Evolutionary conservation across 352 stramenopile species (phyloP).

Genomic region (Phytophthora kernoviae): DNA sequence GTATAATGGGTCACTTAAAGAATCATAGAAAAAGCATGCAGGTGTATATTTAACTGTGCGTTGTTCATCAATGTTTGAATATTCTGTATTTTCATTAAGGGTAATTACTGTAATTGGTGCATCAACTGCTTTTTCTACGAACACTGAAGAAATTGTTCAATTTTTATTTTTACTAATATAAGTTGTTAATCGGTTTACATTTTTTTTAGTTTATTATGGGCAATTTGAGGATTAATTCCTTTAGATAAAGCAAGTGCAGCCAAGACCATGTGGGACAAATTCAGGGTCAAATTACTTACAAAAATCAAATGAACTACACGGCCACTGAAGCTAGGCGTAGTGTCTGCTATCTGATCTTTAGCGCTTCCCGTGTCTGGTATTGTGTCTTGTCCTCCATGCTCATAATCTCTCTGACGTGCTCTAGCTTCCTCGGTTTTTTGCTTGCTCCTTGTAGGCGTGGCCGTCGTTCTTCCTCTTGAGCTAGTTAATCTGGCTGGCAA

Average conservation of each 20-base stretch:
- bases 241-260: not conserved
- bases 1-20: not conserved
- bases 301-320: not conserved
- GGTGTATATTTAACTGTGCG: too few species aligned
- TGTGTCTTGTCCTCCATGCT: not conserved
- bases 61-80: too few species aligned
- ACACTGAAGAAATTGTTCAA: too few species aligned
- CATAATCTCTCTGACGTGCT: not conserved
- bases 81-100: too few species aligned
- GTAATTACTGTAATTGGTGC: too few species aligned
- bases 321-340: not conserved
- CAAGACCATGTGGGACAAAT: not conserved
- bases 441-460: not conserved
- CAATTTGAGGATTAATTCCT: too few species aligned
- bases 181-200: too few species aligned
- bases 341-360: not conserved
- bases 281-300: not conserved
- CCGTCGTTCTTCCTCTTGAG: not conserved
- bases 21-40: not conserved
- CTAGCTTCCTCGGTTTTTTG: not conserved
- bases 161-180: too few species aligned
- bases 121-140: too few species aligned
- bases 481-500: not conserved
- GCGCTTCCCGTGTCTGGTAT: not conserved
- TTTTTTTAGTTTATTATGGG: too few species aligned